Evolutionary conservation across 176 grass and related monocot species (phyloP).

Genomic region (Carex parvula): DNA sequence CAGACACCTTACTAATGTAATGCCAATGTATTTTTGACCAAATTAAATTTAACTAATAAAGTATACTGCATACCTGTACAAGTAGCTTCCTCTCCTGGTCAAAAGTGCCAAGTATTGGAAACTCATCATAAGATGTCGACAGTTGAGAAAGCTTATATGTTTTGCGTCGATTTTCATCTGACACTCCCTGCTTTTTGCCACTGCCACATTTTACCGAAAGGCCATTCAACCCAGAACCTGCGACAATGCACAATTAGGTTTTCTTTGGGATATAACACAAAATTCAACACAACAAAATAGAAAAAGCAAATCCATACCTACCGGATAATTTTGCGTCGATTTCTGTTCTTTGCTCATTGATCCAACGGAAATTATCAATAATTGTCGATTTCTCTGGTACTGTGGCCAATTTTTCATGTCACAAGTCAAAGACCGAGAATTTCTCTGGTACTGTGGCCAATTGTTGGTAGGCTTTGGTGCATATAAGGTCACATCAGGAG

Average conservation of each 20-base stretch:
- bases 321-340: constrained; percentile 29
- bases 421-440: constrained; percentile 12
- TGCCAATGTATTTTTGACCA: too few species aligned
- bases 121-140: neutral
- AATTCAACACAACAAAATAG: neutral
- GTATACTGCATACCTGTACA: constrained; percentile 31
- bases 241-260: neutral
- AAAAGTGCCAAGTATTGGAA: constrained; percentile 30
- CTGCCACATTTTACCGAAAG: constrained; percentile 24
- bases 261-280: neutral
- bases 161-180: constrained; percentile 34
- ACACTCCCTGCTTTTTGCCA: constrained; percentile 1
- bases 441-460: too few species aligned
- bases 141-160: constrained; percentile 21
- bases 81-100: constrained; percentile 35
- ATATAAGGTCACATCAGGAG: constrained; percentile 24
- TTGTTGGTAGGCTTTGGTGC: constrained; percentile 29
- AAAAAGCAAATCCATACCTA: neutral
- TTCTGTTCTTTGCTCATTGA: constrained; percentile 27
- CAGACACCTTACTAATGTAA: too few species aligned
- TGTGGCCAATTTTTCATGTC: neutral
- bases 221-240: constrained; percentile 32
- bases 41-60: too few species aligned
- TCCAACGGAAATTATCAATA: constrained; percentile 25
- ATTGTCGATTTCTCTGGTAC: neutral